Conservation (phyloP, 495 filamentous ascomycete genomes). For the Bacidia rubella region DNA sequence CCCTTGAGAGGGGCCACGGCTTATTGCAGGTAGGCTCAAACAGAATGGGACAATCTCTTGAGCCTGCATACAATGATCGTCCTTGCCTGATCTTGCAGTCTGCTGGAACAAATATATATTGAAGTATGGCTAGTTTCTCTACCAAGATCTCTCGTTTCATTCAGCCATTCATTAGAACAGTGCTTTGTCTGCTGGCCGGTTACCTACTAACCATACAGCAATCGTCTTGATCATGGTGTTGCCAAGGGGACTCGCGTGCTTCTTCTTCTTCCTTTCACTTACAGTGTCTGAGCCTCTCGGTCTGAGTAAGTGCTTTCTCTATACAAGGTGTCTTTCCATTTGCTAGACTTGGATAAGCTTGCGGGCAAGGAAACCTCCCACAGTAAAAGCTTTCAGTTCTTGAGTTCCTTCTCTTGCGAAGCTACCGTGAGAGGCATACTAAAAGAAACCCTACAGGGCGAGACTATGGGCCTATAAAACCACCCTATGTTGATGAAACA, state of each 20-base stretch:
- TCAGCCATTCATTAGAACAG: neutral
- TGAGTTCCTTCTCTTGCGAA: neutral
- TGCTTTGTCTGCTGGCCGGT: neutral
- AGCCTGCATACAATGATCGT: neutral
- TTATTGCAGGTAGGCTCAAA: neutral
- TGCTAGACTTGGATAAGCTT: too few species aligned
- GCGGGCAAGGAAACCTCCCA: too few species aligned
- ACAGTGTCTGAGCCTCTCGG: too few species aligned
- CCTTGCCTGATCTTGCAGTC: neutral
- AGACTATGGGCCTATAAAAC: neutral
- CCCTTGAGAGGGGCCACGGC: neutral
- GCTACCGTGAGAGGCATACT: neutral
- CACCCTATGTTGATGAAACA: neutral
- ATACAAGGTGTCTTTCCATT: too few species aligned
- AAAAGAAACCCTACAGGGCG: neutral
- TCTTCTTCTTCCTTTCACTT: too few species aligned
- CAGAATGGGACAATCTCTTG: neutral
- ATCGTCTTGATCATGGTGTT: too few species aligned
- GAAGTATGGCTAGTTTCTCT: neutral
- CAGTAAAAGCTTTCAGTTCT: neutral
- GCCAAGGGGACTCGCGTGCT: too few species aligned
- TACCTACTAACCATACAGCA: too few species aligned
- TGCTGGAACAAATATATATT: neutral
- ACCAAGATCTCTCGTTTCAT: neutral
- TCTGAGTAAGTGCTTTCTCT: too few species aligned